Base-by-base conservation (phyloP, 257 asterid species). In the Mentha longifolia region DNA sequence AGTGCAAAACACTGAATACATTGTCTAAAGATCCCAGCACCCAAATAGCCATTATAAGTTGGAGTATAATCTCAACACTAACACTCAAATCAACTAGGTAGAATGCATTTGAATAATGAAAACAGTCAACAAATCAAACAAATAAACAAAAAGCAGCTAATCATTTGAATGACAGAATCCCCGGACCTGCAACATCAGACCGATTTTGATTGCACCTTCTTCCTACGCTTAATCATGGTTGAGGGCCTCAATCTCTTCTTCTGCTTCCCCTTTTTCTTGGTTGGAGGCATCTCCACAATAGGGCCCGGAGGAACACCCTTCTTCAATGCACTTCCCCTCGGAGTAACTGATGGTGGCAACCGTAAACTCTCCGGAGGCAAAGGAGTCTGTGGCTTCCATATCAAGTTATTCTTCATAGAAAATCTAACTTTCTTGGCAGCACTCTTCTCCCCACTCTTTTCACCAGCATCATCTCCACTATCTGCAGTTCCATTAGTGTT, bases 251-350 rank as follows among this genome's bases (percentile, higher is more conserved):
- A 41, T 63, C 74, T 89, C 85, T 82, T 91, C 88, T 81, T 88
- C 82, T 39, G 78, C 78, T 80, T 86, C 54, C 41, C 51, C 84
- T 81, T 95, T 57, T 82, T 88, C 80, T 56, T 74, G 59, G 75
- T 67, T 35, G 82, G 75, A 35, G 81, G 81, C 80, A 86, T 78
- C 77, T 87, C 98, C 68, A 86, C 80, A 59, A 95, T 47, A 51
- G 99, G 99, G 41, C 98, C 97, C 0, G 99, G 89, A 46, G 87
- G 94, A 9, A 92, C 91, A 5, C 99, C 99, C 81, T 95, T 92
- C 89, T 92, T 95, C 73, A 95, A 82, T 0, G 99, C 99, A 74
- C 98, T 95, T 50, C 97, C 98, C 66, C 99, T 83, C 2, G 99
- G 99, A 69, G 97, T 87, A 60, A 83, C 89, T 19, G 95, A 84